Evolutionary conservation across 2,329 filamentous ascomycete species (phyloP).

Genomic region (Pseudogymnoascus sp.): DNA sequence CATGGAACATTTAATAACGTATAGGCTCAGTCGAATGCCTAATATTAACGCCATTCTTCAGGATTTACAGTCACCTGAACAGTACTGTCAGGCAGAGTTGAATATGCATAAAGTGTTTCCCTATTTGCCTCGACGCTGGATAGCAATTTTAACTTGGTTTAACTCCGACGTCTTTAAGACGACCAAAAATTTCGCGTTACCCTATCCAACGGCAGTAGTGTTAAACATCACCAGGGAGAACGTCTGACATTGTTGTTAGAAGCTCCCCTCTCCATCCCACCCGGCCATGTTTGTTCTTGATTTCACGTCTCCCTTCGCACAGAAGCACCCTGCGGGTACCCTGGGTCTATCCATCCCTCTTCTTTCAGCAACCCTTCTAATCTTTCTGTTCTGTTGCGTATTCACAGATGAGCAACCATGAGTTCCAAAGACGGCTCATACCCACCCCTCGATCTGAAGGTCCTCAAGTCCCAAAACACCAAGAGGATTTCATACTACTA

Average conservation of each 20-base stretch:
- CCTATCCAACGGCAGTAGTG: not conserved
- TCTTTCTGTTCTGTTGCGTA: not conserved
- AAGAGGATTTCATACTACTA: slow-evolving; percentile 98
- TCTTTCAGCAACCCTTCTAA: not conserved
- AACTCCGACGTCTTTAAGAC: not conserved
- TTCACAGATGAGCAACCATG: not conserved
- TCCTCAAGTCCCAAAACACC: not conserved
- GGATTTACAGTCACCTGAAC: not conserved
- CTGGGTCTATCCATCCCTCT: not conserved
- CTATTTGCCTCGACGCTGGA: not conserved
- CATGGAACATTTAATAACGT: not conserved
- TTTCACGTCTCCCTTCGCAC: not conserved
- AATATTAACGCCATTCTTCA: not conserved
- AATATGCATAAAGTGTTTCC: not conserved
- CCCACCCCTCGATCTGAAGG: not conserved
- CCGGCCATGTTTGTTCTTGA: not conserved
- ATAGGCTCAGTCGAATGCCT: too few species aligned
- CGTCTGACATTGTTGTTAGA: not conserved
- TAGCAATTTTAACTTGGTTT: not conserved
- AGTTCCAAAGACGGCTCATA: not conserved
- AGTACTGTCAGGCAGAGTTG: not conserved
- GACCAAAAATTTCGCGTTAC: not conserved
- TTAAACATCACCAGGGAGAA: too few species aligned
- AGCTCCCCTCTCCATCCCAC: not conserved
- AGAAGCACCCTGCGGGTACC: not conserved